Evolutionary conservation across 148 eudicot species (phyloP).

Genomic region (Vaccinium macrocarpon): DNA sequence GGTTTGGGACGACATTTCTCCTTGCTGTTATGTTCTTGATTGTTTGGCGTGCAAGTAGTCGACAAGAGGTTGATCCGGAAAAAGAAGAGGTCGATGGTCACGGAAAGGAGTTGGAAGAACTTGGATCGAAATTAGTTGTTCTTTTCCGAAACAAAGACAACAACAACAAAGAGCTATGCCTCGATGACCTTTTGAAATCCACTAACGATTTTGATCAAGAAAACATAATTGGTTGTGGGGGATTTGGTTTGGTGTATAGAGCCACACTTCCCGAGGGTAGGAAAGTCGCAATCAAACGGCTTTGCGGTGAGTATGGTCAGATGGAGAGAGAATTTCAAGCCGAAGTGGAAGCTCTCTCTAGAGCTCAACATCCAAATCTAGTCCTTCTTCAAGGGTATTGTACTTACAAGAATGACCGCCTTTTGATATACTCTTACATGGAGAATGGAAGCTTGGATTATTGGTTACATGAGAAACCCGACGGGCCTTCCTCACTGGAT

Average conservation of each 20-base stretch:
- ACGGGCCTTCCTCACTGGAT: constrained; percentile 41
- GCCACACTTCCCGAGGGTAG: constrained; percentile 37
- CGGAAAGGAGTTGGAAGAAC: constrained; percentile 22
- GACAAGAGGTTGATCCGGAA: constrained; percentile 35
- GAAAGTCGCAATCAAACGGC: constrained; percentile 50
- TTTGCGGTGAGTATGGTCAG: constrained; percentile 41
- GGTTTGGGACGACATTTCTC: constrained; percentile 33
- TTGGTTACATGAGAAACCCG: constrained; percentile 51
- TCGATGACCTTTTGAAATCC: constrained; percentile 39
- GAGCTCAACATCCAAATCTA: constrained; percentile 48
- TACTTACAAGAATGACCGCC: constrained; percentile 30
- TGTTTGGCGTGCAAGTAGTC: constrained; percentile 20
- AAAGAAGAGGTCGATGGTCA: constrained; percentile 13
- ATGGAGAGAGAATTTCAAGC: constrained; percentile 55
- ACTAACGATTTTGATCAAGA: constrained; percentile 48
- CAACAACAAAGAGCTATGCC: constrained; percentile 30
- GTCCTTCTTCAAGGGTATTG: constrained; percentile 52
- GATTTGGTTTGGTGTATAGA: constrained; percentile 51
- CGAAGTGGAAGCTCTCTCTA: constrained; percentile 49
- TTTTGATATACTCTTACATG: constrained; percentile 50
- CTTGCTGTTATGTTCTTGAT: constrained; percentile 25
- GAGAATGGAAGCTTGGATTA: constrained; percentile 58
- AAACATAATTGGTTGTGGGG: constrained; percentile 51
- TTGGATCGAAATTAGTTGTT: constrained; percentile 32
- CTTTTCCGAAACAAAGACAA: constrained; percentile 37